A percentile compares a stretch with the other conserved stretches of the same genome.
phyloP scores from a whole-genome alignment of 2,329 filamentous ascomycete species.

The Sporothrix brasiliensis region DNA sequence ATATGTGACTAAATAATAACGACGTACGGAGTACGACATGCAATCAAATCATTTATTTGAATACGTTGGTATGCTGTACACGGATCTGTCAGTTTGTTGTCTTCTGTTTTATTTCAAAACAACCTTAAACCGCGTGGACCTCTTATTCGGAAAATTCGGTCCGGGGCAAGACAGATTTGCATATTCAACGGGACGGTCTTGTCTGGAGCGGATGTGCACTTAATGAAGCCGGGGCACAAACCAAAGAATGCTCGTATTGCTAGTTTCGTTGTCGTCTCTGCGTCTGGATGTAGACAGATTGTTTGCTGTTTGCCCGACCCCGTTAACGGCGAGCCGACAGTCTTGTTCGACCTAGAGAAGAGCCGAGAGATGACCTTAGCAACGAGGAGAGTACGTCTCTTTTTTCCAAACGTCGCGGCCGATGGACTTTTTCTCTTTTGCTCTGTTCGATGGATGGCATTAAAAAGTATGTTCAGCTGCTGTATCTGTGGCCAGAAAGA shows the following conservation, averaged over 20 bases:
- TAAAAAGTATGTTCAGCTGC: too few relatives aligned
- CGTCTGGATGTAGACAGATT: too few relatives aligned
- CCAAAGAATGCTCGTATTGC: not conserved
- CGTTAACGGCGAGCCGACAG: not conserved
- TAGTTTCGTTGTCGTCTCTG: not conserved
- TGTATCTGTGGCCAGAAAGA: not conserved
- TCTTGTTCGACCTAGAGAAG: not conserved
- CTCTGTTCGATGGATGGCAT: not conserved
- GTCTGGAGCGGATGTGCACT: too few relatives aligned
- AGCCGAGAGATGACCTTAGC: not conserved
- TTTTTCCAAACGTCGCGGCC: not conserved
- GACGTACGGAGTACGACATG: not conserved
- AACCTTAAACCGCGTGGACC: not conserved
- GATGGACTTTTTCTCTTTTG: conserved; percentile 9
- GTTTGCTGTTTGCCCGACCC: not conserved
- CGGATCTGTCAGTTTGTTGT: not conserved
- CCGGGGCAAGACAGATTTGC: not conserved
- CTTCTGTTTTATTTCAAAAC: not conserved
- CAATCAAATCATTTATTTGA: not conserved
- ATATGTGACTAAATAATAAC: not conserved
- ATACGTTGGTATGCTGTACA: not conserved
- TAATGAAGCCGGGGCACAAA: not conserved
- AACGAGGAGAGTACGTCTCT: not conserved
- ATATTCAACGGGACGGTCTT: too few relatives aligned
- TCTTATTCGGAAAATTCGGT: not conserved